phyloP scores from a whole-genome alignment of 345 rosid genomes.

The Salix suchowensis region DNA sequence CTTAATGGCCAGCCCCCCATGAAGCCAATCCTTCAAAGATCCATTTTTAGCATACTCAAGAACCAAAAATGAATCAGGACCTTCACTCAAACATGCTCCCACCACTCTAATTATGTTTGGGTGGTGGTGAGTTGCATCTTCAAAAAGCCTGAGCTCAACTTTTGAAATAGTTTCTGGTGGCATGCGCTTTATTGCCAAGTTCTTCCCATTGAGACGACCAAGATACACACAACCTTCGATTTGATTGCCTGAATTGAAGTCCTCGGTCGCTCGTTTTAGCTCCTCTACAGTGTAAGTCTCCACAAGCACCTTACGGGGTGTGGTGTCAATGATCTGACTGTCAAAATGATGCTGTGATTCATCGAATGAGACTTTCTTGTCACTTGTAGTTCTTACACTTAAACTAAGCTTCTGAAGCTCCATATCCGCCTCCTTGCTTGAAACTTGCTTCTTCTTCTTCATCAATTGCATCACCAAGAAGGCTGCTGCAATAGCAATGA shows the following conservation, averaged over 20 bases:
- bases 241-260: slow-evolving; percentile 62
- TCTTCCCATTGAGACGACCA: slow-evolving; percentile 76
- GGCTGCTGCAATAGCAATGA: slow-evolving; percentile 53
- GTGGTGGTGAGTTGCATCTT: slow-evolving; percentile 55
- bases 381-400: slow-evolving; percentile 73
- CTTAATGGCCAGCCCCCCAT: slow-evolving; percentile 86
- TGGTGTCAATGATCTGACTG: slow-evolving; percentile 33
- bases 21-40: slow-evolving; percentile 86
- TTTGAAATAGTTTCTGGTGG: slow-evolving; percentile 33
- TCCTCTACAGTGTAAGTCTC: slow-evolving; percentile 60
- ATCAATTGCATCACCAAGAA: slow-evolving; percentile 42
- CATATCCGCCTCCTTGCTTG: slow-evolving; percentile 29
- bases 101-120: slow-evolving; percentile 70
- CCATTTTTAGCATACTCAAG: slow-evolving; percentile 85
- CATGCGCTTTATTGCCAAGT: slow-evolving; percentile 59
- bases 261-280: slow-evolving; percentile 71
- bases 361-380: slow-evolving; percentile 79
- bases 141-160: slow-evolving; percentile 46
- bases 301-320: slow-evolving; percentile 40
- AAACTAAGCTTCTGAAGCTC: slow-evolving; percentile 73
- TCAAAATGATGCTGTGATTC: slow-evolving; percentile 58
- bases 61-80: slow-evolving; percentile 44
- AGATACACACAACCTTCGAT: slow-evolving; percentile 74
- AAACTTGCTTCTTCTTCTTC: slow-evolving; percentile 36
- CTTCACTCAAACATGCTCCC: slow-evolving; percentile 57